Evolutionary conservation across 495 filamentous ascomycete genomes (phyloP).

Genomic region (Neurospora tetraspora): DNA sequence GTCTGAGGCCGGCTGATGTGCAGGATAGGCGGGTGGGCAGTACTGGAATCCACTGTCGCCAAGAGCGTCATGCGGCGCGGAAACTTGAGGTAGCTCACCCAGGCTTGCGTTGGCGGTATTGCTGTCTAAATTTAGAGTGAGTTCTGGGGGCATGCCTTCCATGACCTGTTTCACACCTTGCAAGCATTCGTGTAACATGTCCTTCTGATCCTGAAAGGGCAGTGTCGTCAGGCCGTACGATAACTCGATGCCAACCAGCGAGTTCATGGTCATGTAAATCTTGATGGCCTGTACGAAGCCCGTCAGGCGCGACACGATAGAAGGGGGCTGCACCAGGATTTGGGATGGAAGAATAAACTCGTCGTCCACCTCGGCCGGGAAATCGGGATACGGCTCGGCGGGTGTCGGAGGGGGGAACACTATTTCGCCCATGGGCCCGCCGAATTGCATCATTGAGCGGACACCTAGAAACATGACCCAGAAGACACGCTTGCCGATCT

Average conservation of each 20-base stretch:
- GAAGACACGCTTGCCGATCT: constrained; percentile 69
- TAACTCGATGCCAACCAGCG: constrained; percentile 58
- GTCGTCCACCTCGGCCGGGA: constrained; percentile 72
- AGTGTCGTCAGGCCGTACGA: constrained; percentile 61
- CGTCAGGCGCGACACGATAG: constrained; percentile 49
- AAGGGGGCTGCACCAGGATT: constrained; percentile 52
- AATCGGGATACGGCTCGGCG: constrained; percentile 66
- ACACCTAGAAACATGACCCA: constrained; percentile 64
- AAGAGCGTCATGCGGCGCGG: constrained; percentile 7
- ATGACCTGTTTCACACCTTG: constrained; percentile 50
- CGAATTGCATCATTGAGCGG: constrained; percentile 59
- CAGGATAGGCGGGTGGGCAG: constrained; percentile 23
- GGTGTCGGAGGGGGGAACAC: constrained; percentile 61
- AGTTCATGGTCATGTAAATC: constrained; percentile 60
- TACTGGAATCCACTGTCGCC: constrained; percentile 19
- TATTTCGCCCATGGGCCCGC: constrained; percentile 51
- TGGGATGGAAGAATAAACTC: constrained; percentile 56
- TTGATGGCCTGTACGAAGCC: constrained; percentile 72
- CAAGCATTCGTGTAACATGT: constrained; percentile 50
- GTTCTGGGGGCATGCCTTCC: constrained; percentile 48
- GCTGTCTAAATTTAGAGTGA: constrained; percentile 39
- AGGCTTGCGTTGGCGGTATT: constrained; percentile 1
- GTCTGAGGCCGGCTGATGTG: constrained; percentile 24
- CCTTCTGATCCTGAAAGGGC: constrained; percentile 62
- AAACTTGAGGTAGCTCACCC: not conserved